Conservation (phyloP, 805 yeast genomes). For the Sporopachydermia quercuum region DNA sequence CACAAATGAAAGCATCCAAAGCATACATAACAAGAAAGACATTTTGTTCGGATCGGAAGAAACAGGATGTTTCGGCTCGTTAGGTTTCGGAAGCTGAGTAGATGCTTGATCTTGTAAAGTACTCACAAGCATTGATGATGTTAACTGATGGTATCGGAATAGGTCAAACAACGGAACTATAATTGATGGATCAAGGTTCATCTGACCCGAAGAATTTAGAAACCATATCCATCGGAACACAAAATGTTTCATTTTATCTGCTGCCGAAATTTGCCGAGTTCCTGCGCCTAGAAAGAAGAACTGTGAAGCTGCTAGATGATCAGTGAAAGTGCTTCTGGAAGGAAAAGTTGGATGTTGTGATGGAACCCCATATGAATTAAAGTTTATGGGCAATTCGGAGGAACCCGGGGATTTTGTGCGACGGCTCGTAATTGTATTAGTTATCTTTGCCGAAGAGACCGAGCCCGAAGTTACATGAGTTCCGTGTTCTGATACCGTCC, state of each 20-base stretch:
- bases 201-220: not conserved
- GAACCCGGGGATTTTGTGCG: too few species aligned
- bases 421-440: too few species aligned
- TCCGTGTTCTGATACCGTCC: too few species aligned
- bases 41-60: not conserved
- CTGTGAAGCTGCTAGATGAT: not conserved
- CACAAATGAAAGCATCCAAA: not conserved
- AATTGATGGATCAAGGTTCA: not conserved
- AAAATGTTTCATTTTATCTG: not conserved
- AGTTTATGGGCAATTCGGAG: too few species aligned
- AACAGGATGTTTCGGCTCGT: not conserved
- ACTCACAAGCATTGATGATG: not conserved
- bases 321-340: not conserved
- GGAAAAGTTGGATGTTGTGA: not conserved
- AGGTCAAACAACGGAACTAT: not conserved
- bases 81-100: not conserved
- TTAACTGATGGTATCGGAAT: slow-evolving; percentile 1
- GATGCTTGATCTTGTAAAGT: not conserved
- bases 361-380: not conserved
- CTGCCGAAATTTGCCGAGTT: not conserved
- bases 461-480: not conserved
- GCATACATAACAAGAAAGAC: not conserved
- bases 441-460: too few species aligned
- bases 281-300: not conserved
- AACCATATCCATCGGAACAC: not conserved